These are phyloP conservation scores for Oryza coarctata DNA, from an alignment of 176 grass and related monocot species.

Conservation along the genomic window DNA sequence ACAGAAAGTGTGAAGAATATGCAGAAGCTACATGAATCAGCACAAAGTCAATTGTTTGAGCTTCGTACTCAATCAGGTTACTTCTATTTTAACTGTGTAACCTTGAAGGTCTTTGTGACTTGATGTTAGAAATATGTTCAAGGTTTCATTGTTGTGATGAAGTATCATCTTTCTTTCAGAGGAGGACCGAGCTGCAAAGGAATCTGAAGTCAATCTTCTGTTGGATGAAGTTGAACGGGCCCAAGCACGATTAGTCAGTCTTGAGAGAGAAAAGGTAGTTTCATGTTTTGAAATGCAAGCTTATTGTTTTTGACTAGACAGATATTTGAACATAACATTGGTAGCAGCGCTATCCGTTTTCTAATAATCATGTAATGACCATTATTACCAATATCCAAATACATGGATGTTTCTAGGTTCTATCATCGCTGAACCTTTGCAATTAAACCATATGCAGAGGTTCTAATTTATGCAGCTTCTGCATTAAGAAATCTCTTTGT, in stretches of 20 bases:
- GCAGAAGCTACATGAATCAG: slow-evolving; percentile 96
- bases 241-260: slow-evolving; percentile 84
- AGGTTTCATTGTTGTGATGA: slow-evolving; percentile 20
- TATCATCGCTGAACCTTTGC: background rate
- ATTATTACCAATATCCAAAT: background rate
- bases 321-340: background rate
- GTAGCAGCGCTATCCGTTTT: background rate
- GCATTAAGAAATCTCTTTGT: background rate
- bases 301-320: background rate
- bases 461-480: background rate
- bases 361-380: background rate
- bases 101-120: slow-evolving; percentile 1
- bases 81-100: background rate
- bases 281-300: slow-evolving; percentile 2
- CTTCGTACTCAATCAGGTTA: slow-evolving; percentile 96
- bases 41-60: slow-evolving; percentile 96
- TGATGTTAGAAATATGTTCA: background rate
- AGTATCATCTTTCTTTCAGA: slow-evolving; percentile 51
- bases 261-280: slow-evolving; percentile 96
- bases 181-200: slow-evolving; percentile 91
- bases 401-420: background rate
- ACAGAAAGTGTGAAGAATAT: slow-evolving; percentile 98
- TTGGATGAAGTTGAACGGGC: slow-evolving; percentile 99
- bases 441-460: background rate
- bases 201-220: slow-evolving; percentile 80